Percentiles rank a stretch among this genome's conserved stretches.
Conservation (phyloP, 139 green algal species). For the Ettlia oleoabundans region DNA sequence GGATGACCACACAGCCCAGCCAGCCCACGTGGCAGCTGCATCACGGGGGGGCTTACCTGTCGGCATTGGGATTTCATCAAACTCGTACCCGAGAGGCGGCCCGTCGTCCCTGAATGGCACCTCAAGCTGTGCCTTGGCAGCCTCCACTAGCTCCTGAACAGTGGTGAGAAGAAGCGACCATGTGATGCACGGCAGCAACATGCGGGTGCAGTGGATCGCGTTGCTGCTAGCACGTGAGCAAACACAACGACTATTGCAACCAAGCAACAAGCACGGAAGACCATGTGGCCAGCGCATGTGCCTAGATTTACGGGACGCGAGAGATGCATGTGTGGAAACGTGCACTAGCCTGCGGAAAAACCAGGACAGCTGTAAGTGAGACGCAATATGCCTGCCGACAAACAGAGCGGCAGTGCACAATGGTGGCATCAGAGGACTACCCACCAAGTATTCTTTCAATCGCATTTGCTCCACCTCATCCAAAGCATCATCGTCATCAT, state of each 20-base stretch:
- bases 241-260: no score
- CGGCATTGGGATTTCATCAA: constrained; percentile 51
- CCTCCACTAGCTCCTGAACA: constrained; percentile 50
- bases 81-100: constrained; percentile 68
- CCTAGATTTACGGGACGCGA: no score
- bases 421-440: background rate
- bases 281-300: background rate
- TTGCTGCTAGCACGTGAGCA: no score
- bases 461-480: constrained; percentile 1
- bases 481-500: constrained; percentile 1
- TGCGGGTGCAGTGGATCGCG: no score
- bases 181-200: background rate
- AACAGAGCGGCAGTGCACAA: no score
- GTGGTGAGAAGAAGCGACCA: no score
- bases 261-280: background rate
- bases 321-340: no score
- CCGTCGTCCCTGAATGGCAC: constrained; percentile 70
- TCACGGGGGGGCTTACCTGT: no score
- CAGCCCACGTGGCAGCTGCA: background rate
- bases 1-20: background rate
- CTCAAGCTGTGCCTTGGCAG: constrained; percentile 59
- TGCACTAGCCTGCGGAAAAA: no score
- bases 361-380: no score
- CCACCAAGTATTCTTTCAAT: constrained; percentile 18
- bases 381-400: no score